Evolutionary conservation across 306 rosid genomes (phyloP), one percentile per base, ranked within the genome.

Genomic region (Lathyrus oleraceus): DNA sequence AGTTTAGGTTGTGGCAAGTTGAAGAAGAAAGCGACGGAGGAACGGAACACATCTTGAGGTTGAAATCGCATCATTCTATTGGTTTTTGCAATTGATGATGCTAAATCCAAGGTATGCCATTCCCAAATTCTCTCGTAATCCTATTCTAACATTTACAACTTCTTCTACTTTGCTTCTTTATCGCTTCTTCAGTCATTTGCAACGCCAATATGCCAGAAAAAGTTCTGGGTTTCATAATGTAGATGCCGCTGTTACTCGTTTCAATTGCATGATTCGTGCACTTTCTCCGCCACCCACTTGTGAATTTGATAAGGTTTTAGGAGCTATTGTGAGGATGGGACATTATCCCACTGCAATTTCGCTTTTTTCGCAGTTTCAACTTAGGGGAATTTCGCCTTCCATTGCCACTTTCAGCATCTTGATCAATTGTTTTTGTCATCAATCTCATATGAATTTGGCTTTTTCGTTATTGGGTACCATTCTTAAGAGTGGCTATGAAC

Each of bases 361-460:
- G 4, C 81, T 76, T 47, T 64, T 71, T 47, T 16, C 32, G 2
- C 68, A 61, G 20, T 56, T 81, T 8, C 76, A 62, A 36, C 12
- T 54, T 0, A 67, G 36, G 21, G 54, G 69, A 40, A 0, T 81
- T 44, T 51, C 58, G 4, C 85, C 81, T 10, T 76, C 76, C 12
- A 28, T 81, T 23, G 77, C 72, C 25, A 67, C 76, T 17, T 57
- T 81, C 15, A 67, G 4, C 47, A 81, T 81, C 72, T 53, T 81
- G 73, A 76, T 72, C 28, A 76, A 81, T 48, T 81, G 81, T 56
- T 68, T 59, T 20, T 71, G 81, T 75, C 85, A 44, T 38, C 28
- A 67, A 38, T 38, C 45, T 69, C 75, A 47, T 10, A 67, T 72
- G 44, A 12, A 56, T 11, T 81, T 81, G 15, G 85, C 78, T 23